phyloP scores from a whole-genome alignment of 208 protist genomes.

The Trypanosomatidae sp. region DNA sequence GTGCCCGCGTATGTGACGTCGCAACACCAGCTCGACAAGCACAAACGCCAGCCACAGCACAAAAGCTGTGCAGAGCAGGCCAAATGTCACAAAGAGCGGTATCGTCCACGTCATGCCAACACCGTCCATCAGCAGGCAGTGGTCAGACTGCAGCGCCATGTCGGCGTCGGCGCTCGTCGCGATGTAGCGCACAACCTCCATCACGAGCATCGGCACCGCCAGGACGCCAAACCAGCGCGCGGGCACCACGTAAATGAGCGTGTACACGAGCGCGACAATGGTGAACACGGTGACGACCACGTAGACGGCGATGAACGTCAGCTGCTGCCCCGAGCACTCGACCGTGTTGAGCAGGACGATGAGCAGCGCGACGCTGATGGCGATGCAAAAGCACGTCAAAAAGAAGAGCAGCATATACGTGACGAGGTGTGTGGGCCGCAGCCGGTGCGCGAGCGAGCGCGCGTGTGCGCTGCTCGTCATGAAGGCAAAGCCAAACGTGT shows the following conservation, averaged over 20 bases:
- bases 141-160: background rate
- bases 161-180: constrained; percentile 3
- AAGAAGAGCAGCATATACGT: constrained; percentile 11
- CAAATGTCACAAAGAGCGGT: constrained; percentile 24
- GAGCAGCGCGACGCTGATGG: constrained; percentile 10
- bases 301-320: constrained; percentile 20
- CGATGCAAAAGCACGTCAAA: constrained; percentile 7
- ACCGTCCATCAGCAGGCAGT: constrained; percentile 16
- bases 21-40: constrained; percentile 12
- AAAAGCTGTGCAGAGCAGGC: constrained; percentile 17
- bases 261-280: constrained; percentile 10
- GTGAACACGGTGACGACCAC: constrained; percentile 9
- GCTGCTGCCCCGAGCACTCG: constrained; percentile 6
- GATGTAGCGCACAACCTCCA: constrained; percentile 28
- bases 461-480: constrained; percentile 9
- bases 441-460: constrained; percentile 1
- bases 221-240: constrained; percentile 15
- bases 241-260: constrained; percentile 17
- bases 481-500: constrained; percentile 50
- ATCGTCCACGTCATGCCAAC: constrained; percentile 11
- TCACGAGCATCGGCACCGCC: constrained; percentile 9
- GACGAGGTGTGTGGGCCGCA: constrained; percentile 9
- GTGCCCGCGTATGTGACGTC: constrained; percentile 11
- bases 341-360: constrained; percentile 21
- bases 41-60: constrained; percentile 17